These are phyloP conservation scores for Bremia lactucae DNA, from an alignment of 352 stramenopile genomes.

Conservation along the genomic window DNA sequence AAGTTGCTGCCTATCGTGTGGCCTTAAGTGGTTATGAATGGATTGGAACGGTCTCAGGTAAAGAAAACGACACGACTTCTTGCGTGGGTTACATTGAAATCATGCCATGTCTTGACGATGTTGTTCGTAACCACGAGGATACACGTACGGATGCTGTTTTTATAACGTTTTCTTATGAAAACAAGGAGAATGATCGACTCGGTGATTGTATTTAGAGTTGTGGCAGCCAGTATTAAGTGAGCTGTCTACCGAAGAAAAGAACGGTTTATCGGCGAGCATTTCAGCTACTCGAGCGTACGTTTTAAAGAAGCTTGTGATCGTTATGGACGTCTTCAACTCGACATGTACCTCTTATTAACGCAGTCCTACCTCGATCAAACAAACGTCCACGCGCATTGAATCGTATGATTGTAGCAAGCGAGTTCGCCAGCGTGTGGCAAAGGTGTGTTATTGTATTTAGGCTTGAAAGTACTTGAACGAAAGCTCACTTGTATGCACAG, in stretches of 20 bases:
- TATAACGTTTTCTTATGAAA: neutral
- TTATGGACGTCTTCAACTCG: too few species aligned
- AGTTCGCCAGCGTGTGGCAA: too few species aligned
- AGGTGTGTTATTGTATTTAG: neutral
- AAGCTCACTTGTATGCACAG: conserved; percentile 10
- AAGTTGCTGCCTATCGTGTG: conserved; percentile 54
- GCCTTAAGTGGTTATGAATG: conserved; percentile 37
- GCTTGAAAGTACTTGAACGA: neutral
- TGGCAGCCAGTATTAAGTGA: conserved; percentile 69
- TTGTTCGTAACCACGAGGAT: conserved; percentile 38
- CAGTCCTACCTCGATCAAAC: conserved; percentile 29
- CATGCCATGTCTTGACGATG: conserved; percentile 38
- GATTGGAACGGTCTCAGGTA: conserved; percentile 36
- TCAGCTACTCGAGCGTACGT: conserved; percentile 28
- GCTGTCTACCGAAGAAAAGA: conserved; percentile 50
- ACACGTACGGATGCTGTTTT: conserved; percentile 18
- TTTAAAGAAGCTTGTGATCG: neutral
- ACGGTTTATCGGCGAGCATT: conserved; percentile 49
- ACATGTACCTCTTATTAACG: too few species aligned
- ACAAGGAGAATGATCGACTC: neutral
- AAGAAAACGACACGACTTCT: conserved; percentile 11
- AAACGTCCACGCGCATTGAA: conserved; percentile 14
- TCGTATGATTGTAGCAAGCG: too few species aligned
- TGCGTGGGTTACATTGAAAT: conserved; percentile 37
- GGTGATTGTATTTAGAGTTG: conserved; percentile 20